Evolutionary conservation across 2,329 filamentous ascomycete species (phyloP).

Genomic region (Colletotrichum endophyticum): DNA sequence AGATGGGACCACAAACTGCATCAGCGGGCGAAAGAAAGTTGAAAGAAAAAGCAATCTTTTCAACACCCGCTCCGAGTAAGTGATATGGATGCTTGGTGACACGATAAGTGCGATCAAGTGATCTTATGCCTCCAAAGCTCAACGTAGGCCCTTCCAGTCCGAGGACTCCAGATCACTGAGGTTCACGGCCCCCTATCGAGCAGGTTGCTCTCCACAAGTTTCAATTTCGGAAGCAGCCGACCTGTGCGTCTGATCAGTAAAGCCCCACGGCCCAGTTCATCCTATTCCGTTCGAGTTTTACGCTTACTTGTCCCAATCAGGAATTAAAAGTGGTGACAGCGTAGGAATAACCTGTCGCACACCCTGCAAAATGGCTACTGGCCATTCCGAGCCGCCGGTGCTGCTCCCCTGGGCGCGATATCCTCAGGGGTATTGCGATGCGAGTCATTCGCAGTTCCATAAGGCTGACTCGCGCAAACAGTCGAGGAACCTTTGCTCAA

Average conservation of each 20-base stretch:
- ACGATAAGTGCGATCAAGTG: not conserved
- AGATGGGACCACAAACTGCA: not conserved
- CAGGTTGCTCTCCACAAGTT: rapidly evolving
- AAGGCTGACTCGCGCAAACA: conserved; percentile 1
- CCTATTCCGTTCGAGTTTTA: not conserved
- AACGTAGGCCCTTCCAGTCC: not conserved
- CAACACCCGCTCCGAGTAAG: not conserved
- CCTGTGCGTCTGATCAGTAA: not conserved
- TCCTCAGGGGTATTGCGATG: not conserved
- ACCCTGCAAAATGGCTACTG: not conserved
- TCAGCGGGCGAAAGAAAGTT: not conserved
- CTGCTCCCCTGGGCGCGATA: not conserved
- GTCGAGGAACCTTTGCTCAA: not conserved
- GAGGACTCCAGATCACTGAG: not conserved
- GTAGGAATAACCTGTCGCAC: not conserved
- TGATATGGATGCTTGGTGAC: not conserved
- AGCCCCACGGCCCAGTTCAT: not conserved
- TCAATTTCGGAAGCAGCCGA: not conserved
- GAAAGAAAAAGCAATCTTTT: not conserved
- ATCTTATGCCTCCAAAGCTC: not conserved
- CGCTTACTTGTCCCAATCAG: not conserved
- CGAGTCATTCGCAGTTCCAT: conserved; percentile 8
- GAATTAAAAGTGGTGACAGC: not conserved
- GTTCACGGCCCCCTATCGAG: not conserved
- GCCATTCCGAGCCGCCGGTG: not conserved